These are phyloP conservation scores for Gnaphalium uliginosum DNA, from an alignment of 129 eudicot genomes.

Conservation along the genomic window DNA sequence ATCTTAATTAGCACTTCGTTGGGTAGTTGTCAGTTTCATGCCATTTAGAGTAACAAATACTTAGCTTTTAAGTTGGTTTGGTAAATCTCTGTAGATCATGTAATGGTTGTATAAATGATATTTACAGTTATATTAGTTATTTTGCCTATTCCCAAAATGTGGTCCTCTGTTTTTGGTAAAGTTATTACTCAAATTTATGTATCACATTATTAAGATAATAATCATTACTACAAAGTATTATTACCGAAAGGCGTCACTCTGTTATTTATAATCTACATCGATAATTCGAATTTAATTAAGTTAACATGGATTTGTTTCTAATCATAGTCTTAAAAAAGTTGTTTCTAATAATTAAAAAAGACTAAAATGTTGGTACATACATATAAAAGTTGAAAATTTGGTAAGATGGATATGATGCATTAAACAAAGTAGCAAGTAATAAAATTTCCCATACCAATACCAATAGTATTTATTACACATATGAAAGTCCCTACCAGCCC, in stretches of 20 bases:
- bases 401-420: constrained; percentile 20
- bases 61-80: not conserved
- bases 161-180: not conserved
- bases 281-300: not conserved
- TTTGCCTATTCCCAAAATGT: not conserved
- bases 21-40: constrained; percentile 1
- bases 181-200: not conserved
- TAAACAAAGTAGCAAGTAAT: constrained; percentile 36
- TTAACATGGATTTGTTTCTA: not conserved
- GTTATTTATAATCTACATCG: no score
- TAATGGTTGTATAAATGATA: not conserved
- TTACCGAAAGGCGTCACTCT: not conserved
- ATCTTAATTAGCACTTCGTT: not conserved
- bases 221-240: not conserved
- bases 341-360: not conserved
- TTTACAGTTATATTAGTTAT: not conserved
- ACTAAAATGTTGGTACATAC: not conserved
- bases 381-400: not conserved
- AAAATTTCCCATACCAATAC: constrained; percentile 27
- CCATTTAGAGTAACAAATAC: not conserved
- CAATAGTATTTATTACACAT: constrained; percentile 51
- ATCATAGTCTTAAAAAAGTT: not conserved
- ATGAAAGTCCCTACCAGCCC: constrained; percentile 55
- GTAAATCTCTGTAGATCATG: not conserved
- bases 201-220: not conserved